These are phyloP conservation scores for Candida nonsorbophila DNA, from an alignment of 805 yeast genomes.

Conservation along the genomic window DNA sequence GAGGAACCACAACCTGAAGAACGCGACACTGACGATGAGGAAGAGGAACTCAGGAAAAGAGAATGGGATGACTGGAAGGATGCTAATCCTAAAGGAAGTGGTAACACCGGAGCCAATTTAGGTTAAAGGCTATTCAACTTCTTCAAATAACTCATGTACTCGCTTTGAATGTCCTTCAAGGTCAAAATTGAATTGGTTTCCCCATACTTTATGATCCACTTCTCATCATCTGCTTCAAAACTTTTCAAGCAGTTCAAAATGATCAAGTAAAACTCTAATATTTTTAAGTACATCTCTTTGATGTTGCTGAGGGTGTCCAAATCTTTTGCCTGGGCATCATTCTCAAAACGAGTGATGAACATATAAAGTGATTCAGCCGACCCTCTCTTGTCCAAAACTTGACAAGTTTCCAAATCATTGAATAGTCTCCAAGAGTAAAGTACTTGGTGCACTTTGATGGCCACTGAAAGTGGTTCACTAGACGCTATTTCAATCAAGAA, in stretches of 20 bases:
- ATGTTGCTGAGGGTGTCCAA: slow-evolving; percentile 19
- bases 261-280: slow-evolving; percentile 37
- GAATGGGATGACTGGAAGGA: slow-evolving; percentile 95
- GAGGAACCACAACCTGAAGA: slow-evolving; percentile 35
- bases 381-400: slow-evolving; percentile 28
- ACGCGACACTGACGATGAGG: slow-evolving; percentile 40
- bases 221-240: slow-evolving; percentile 27
- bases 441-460: slow-evolving; percentile 31
- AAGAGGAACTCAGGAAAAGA: slow-evolving; percentile 71
- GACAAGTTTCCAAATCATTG: slow-evolving; percentile 12
- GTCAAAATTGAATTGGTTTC: slow-evolving; percentile 13
- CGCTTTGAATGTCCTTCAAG: slow-evolving; percentile 23
- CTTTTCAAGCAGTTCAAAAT: slow-evolving; percentile 33
- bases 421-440: slow-evolving; percentile 38
- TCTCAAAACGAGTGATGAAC: slow-evolving; percentile 33
- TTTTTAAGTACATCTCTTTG: slow-evolving; percentile 30
- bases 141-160: slow-evolving; percentile 32
- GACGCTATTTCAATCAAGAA: slow-evolving; percentile 27
- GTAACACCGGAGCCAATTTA: slow-evolving; percentile 60
- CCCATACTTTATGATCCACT: slow-evolving; percentile 27
- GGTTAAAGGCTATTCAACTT: slow-evolving; percentile 17
- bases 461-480: slow-evolving; percentile 20
- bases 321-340: slow-evolving; percentile 9
- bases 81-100: slow-evolving; percentile 79
- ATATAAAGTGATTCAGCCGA: slow-evolving; percentile 34